Evolutionary conservation across 2,329 filamentous ascomycete genomes (phyloP), one percentile per base, ranked within the genome.

Genomic region (Calycina herbarum): DNA sequence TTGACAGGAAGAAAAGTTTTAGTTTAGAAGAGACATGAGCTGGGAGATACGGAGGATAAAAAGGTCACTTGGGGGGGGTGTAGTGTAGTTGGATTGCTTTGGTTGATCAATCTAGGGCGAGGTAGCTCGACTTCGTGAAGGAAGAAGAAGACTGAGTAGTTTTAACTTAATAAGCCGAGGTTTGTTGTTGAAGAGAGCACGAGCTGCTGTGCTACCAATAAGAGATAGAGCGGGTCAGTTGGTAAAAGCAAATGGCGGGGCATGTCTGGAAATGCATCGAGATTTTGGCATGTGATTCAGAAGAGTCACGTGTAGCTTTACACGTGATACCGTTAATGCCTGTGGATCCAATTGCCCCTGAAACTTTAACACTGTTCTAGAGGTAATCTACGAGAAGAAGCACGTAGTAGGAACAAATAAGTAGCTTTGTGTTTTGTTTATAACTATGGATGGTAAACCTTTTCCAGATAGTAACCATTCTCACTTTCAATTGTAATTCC

Each of bases 11-110:
- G 27, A 56, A 45, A 62, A 51, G 59, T 33, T 29, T 59, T 4
- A 20, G 27, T 42, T 45, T 62, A 38, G 33, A 59, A 65, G 59
- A 60, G 59, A 60, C 48, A 59, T 24, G 59, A 17, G 48, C 29
- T 31, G 40, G 27, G 29, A 31, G 17, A 59, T 40, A 13, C 40
- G 42, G n/a, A 45, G 17, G 42, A 45, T 8, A 45, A 17, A 8
- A 45, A 45, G 15, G 1, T 17, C 42, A 45, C 42, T 20, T n/a
- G n/a, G 17, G 42, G 42, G 42, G 20, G 42, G 17, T 45, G 42
- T n/a, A 45, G 42, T 4, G 31, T 33, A 33, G 31, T 33, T 33
- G 31, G 29, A 31, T 31, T 31, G 29, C 29, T n/a, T 45, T 17
- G n/a, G 17, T 45, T 45, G 42, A 8, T 45, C 17, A 17, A 45